Conservation (phyloP, 495 filamentous ascomycete genomes). For the Neurospora africana region DNA sequence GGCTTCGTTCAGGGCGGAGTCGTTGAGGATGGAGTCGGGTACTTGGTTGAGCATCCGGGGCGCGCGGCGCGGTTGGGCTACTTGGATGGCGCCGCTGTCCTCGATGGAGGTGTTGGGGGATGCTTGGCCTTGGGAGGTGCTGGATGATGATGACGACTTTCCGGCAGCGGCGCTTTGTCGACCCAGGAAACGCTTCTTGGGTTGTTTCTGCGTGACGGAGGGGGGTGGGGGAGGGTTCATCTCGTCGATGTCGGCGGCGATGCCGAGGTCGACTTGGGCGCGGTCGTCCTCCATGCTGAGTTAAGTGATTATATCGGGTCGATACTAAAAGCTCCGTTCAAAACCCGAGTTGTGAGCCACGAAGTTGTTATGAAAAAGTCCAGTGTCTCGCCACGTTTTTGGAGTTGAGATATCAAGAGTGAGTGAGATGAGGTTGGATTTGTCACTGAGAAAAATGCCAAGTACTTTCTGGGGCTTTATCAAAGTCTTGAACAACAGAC, state of each 20-base stretch:
- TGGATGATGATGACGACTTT: slow-evolving; percentile 23
- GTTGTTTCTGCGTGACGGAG: slow-evolving; percentile 35
- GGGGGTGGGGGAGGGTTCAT: slow-evolving; percentile 11
- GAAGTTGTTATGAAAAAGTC: not conserved
- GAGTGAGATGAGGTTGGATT: not conserved
- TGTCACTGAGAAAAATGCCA: not conserved
- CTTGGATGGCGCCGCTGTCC: slow-evolving; percentile 55
- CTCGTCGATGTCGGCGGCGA: slow-evolving; percentile 45
- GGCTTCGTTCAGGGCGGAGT: slow-evolving; percentile 79
- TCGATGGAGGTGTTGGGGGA: slow-evolving; percentile 45
- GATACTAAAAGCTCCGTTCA: not conserved
- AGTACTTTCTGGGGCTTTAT: not conserved
- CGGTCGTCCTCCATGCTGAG: slow-evolving; percentile 43
- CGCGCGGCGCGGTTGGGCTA: slow-evolving; percentile 52
- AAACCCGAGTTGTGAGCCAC: not conserved
- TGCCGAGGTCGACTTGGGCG: slow-evolving; percentile 38
- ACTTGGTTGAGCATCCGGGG: slow-evolving; percentile 80
- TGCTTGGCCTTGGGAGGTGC: not conserved
- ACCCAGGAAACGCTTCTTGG: slow-evolving; percentile 74
- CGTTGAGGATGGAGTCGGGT: slow-evolving; percentile 73
- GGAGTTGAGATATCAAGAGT: not conserved
- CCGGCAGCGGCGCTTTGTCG: slow-evolving; percentile 43
- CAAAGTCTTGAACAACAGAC: not conserved
- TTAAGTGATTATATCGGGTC: not conserved
- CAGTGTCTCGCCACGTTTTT: not conserved